These are phyloP conservation scores for Petrea volubilis DNA, from an alignment of 257 asterid species.

Conservation along the genomic window DNA sequence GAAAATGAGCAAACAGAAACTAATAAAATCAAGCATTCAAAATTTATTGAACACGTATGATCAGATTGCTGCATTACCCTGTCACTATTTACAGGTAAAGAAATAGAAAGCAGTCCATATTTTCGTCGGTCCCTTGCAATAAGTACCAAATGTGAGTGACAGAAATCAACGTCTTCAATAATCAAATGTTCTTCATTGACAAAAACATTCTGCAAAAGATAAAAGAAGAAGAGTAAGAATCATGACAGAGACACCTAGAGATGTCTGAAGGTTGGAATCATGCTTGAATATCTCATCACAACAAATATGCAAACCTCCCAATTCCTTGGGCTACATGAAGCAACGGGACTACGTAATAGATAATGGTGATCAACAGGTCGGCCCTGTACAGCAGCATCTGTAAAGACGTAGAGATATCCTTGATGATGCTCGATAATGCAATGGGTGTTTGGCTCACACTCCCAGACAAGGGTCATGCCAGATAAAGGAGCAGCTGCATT, in stretches of 20 bases:
- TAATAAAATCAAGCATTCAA: slow-evolving; percentile 14
- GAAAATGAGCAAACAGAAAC: background rate
- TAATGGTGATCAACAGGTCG: slow-evolving; percentile 73
- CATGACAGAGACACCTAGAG: background rate
- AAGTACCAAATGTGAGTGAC: slow-evolving; percentile 71
- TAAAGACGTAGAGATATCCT: slow-evolving; percentile 88
- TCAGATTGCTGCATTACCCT: slow-evolving; percentile 53
- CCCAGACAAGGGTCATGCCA: slow-evolving; percentile 79
- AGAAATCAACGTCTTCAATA: slow-evolving; percentile 84
- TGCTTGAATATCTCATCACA: slow-evolving; percentile 6
- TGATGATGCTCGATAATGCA: slow-evolving; percentile 94
- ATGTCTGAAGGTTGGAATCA: slow-evolving; percentile 5
- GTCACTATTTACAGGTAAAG: slow-evolving; percentile 59
- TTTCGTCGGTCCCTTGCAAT: slow-evolving; percentile 48
- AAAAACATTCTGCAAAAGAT: slow-evolving; percentile 65
- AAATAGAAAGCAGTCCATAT: slow-evolving; percentile 64
- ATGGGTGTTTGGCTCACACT: slow-evolving; percentile 68
- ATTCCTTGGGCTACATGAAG: slow-evolving; percentile 43
- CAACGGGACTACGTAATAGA: slow-evolving; percentile 62
- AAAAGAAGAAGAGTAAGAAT: slow-evolving; percentile 15
- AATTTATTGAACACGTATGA: slow-evolving; percentile 9
- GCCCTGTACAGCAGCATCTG: slow-evolving; percentile 68
- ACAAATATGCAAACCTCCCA: slow-evolving; percentile 75
- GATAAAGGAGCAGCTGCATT: slow-evolving; percentile 95
- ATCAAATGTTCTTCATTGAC: slow-evolving; percentile 49